These are phyloP conservation scores for Glomus cerebriforme DNA, from an alignment of 192 early-diverging fungal species.

Conservation along the genomic window DNA sequence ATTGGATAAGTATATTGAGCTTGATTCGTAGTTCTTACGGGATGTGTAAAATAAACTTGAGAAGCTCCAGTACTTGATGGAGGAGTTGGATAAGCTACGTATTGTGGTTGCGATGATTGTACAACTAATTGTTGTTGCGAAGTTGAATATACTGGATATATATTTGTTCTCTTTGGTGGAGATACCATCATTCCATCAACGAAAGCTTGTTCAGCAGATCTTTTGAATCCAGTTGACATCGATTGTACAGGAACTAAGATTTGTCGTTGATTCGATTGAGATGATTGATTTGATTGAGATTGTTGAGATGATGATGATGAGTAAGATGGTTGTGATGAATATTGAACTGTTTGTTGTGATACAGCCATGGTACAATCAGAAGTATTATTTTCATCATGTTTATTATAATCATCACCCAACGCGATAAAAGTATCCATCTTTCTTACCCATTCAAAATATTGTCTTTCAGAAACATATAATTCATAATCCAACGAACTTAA, in stretches of 20 bases:
- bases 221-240: constrained; percentile 8
- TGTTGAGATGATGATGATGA: not conserved
- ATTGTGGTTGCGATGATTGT: constrained; percentile 5
- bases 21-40: not conserved
- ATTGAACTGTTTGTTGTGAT: not conserved
- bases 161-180: constrained; percentile 18
- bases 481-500: constrained; percentile 73
- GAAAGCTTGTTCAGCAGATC: constrained; percentile 29
- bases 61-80: not conserved
- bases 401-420: too few relatives aligned
- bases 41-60: not conserved
- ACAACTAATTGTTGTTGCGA: not conserved
- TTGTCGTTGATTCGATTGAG: not conserved
- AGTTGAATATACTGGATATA: not conserved
- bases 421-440: not conserved
- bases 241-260: not conserved
- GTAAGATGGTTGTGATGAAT: not conserved
- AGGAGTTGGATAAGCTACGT: not conserved
- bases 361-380: not conserved
- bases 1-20: not conserved
- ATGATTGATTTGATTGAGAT: not conserved
- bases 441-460: constrained; percentile 71
- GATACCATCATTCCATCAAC: constrained; percentile 28
- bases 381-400: not conserved
- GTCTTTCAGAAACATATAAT: constrained; percentile 65